These are phyloP conservation scores for Taiozyma sp. DNA, from an alignment of 1,139 yeast species.

Conservation along the genomic window DNA sequence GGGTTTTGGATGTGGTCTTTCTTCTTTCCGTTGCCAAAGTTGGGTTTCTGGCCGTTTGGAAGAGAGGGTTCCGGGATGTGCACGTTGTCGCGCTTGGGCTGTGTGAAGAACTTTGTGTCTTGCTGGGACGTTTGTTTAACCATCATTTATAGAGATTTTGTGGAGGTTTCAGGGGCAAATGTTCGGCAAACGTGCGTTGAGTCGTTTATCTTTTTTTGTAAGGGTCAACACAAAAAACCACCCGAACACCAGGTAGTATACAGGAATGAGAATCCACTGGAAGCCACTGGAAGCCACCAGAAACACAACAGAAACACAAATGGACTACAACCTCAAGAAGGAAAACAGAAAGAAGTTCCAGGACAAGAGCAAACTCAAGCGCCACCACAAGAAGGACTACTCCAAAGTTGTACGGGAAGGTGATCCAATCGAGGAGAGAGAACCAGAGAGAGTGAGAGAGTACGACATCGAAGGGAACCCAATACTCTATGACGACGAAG, in stretches of 20 bases:
- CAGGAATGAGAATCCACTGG: neutral
- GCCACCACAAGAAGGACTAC: conserved; percentile 23
- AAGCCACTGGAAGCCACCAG: neutral
- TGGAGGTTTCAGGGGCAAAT: neutral
- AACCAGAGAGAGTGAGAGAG: conserved; percentile 5
- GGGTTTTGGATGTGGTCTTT: neutral
- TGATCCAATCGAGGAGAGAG: neutral
- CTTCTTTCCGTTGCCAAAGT: conserved; percentile 8
- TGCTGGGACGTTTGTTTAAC: neutral
- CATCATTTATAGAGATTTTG: neutral
- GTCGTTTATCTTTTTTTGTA: neutral
- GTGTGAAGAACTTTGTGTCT: conserved; percentile 24
- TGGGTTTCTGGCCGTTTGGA: conserved; percentile 13
- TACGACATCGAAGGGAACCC: conserved; percentile 10
- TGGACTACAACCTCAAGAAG: conserved; percentile 20
- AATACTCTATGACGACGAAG: conserved; percentile 4
- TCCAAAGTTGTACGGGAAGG: conserved; percentile 17
- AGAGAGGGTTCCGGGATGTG: conserved; percentile 6
- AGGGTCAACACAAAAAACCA: neutral
- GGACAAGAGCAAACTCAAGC: conserved; percentile 20
- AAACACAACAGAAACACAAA: neutral
- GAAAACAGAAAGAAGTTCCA: conserved; percentile 24
- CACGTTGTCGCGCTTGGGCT: conserved; percentile 2
- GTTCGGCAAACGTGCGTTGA: neutral
- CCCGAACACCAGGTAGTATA: neutral